Base-by-base conservation (phyloP, 768 basidiomycete genomes). In the Tylopilus balloui region DNA sequence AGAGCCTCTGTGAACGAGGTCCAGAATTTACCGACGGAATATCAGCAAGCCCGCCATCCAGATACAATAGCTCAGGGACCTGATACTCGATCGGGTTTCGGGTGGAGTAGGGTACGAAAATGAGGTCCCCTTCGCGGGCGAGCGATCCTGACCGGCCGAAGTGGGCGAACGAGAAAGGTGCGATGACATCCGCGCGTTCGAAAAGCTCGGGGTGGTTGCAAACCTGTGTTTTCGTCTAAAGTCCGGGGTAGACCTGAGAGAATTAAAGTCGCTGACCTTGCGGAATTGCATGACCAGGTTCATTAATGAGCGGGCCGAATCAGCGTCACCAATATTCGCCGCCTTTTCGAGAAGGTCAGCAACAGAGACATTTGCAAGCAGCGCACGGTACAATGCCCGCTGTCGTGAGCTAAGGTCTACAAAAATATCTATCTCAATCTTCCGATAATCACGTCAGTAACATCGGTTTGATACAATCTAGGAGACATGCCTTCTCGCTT, bases 271-370 rank as follows among this genome's bases (percentile, higher is more conserved):
- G 49, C 69, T 23, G 47, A 89, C 92, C 77, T 99, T 99, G 57
- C 96, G 85, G 77, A 98, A 98, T 67, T 99, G 96, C 96, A 99
- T 99, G 53, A 99, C 96, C 52, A 99, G 78, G 69, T 98, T 99
- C 95, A 98, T 98, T 52, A 99, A 73, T 7, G 92, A 91, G 45
- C 92, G 84, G 44, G 93, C 92, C 25, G 90, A 91, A 56, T 93
- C 90, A 6, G 83, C 88, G 59, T 95, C 92, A 14, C 92, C 88
- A 51, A 92, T 82, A 56, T 89, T 89, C 4, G 90, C 84, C 10
- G 96, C 94, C 67, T 96, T 94, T 58, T 88, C 88, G 42, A 99
- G 74, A 29, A 99, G 80, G 64, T 98, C 96, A 14, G 91, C 82
- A 45, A 99, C 86, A 40, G 95, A 97, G 32, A 97, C 92, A 61